Base-by-base conservation (phyloP, 352 stramenopile genomes). In the Globisporangium orthogonon region DNA sequence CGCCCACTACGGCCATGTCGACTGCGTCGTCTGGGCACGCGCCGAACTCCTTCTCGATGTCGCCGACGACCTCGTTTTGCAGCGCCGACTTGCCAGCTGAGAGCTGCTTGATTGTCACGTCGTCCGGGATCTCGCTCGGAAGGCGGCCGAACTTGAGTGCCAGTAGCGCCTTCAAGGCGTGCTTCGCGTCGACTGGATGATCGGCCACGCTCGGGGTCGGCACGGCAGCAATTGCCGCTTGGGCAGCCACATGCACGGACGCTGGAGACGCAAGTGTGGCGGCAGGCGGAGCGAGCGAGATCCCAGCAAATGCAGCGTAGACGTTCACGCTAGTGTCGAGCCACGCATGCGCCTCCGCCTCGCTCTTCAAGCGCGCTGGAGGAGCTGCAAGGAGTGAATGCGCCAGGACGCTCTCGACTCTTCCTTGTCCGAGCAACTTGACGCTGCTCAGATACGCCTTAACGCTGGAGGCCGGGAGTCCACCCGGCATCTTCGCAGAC, bases 51-150 rank as follows among this genome's bases (percentile, higher is more conserved):
- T 81, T 87, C 67, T 88, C 83, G 40, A 96, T 39, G 15, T 96
- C 87, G 14, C 85, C 86, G 35, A 92, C 74, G 29, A 96, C 79
- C 67, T 96, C 87, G 58, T 95, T 96, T 58, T 95, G 85, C n/a
- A 95, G 66, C 29, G 87, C 83, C 7, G 78, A 93, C 66, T 94
- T 94, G 43, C 85, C 86, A 15, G 77, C 83, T 41, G 77, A 64
- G 3, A 95, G 62, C 50, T 87, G 79, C 69, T 95, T 91, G 60
- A 96, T 88, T 9, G 74, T 91, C 17, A 70, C 56, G 13, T 69
- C 74, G 13, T 86, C 77, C 3, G 65, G 63, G 39, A 96, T 66
- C 47, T 95, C 79, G 23, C 56, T 72, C 46, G 92, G 79, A 4
- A 60, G 39, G 78, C 90, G 92, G 56, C 74, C 71, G 48, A 93